Evolutionary conservation across 1,139 yeast genomes (phyloP).

Genomic region (Hemisphaericaspora lyxosophila): DNA sequence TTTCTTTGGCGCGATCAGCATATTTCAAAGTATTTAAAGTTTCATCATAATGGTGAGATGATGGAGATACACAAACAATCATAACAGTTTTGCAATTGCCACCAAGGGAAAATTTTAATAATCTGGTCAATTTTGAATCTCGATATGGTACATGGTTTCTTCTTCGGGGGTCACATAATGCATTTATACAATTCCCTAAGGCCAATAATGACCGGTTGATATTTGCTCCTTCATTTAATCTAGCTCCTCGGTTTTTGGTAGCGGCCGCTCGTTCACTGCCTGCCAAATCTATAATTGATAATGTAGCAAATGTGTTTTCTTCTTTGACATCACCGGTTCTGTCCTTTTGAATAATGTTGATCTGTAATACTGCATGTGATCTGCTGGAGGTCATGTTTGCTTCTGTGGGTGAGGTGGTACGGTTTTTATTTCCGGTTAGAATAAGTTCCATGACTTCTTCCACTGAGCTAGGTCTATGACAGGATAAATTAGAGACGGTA

Average conservation of each 20-base stretch:
- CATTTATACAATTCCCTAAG: conserved; percentile 90
- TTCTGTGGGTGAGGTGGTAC: conserved; percentile 85
- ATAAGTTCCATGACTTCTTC: conserved; percentile 83
- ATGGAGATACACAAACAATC: conserved; percentile 93
- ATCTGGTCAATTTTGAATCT: conserved; percentile 82
- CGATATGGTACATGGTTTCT: conserved; percentile 83
- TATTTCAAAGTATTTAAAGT: conserved; percentile 86
- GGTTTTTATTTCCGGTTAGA: conserved; percentile 64
- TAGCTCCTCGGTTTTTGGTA: conserved; percentile 75
- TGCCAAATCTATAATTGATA: conserved; percentile 86
- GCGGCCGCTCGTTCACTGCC: conserved; percentile 95
- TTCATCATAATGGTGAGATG: conserved; percentile 84
- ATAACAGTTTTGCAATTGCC: conserved; percentile 93
- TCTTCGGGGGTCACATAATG: conserved; percentile 72
- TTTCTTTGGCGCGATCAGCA: conserved; percentile 88
- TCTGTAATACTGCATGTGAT: conserved; percentile 89
- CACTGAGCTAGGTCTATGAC: conserved; percentile 62
- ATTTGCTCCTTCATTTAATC: conserved; percentile 88
- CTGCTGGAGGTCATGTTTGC: conserved; percentile 89
- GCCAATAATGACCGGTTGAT: conserved; percentile 86
- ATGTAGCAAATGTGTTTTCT: conserved; percentile 71
- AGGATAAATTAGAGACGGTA: conserved; percentile 70
- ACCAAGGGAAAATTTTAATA: conserved; percentile 86
- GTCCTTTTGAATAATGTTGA: conserved; percentile 64
- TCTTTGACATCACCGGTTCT: conserved; percentile 65